Evolutionary conservation across 306 rosid species (phyloP).

Genomic region (Trichosanthes cucumerina): DNA sequence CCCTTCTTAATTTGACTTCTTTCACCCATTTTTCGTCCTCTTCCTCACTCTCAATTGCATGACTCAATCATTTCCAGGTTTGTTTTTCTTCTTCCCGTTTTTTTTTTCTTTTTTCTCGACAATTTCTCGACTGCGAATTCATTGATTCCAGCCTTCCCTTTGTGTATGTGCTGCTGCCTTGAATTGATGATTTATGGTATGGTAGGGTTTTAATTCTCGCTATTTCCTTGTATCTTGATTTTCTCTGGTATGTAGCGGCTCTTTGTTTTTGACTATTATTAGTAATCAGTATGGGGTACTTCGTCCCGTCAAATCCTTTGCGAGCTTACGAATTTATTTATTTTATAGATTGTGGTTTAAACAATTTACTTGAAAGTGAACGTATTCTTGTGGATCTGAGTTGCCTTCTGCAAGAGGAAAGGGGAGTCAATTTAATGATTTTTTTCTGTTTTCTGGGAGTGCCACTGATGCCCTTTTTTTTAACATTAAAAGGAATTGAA

Average conservation of each 20-base stretch:
- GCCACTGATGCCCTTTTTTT: neutral
- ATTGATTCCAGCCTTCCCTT: neutral
- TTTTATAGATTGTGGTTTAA: neutral
- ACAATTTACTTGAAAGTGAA: neutral
- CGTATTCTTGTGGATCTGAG: constrained; percentile 41
- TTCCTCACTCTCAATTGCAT: neutral
- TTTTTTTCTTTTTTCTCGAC: neutral
- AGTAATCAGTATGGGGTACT: neutral
- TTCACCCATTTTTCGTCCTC: neutral
- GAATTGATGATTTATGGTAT: neutral
- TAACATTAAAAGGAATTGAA: neutral
- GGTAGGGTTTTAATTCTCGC: neutral
- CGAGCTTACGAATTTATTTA: neutral
- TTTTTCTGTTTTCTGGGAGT: constrained; percentile 2
- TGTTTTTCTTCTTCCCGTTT: neutral
- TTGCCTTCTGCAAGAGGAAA: constrained; percentile 10
- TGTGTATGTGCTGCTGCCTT: neutral
- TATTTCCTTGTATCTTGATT: neutral
- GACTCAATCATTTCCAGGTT: constrained; percentile 6
- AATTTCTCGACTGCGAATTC: neutral
- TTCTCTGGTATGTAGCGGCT: neutral
- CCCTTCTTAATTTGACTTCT: neutral
- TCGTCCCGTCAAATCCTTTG: neutral
- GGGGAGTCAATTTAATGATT: constrained; percentile 15
- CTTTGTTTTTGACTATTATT: neutral